These are phyloP conservation scores for Penicillium diatomitis DNA, from an alignment of 495 filamentous ascomycete genomes.

Conservation along the genomic window DNA sequence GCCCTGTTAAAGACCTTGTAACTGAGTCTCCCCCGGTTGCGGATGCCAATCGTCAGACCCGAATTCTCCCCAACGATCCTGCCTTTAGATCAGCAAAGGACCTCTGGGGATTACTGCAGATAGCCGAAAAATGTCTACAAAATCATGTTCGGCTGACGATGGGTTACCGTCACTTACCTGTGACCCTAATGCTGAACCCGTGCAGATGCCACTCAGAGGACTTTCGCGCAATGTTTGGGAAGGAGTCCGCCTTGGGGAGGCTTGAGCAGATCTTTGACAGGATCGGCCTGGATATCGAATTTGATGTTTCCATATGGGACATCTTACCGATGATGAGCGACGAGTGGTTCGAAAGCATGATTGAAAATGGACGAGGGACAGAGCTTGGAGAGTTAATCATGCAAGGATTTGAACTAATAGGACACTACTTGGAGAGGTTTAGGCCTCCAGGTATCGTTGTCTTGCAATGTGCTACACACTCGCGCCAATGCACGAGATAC, in stretches of 20 bases:
- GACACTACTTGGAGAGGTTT: neutral
- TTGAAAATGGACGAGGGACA: neutral
- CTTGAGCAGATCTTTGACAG: neutral
- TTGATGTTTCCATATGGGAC: slow-evolving; percentile 1
- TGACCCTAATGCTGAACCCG: neutral
- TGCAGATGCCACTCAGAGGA: neutral
- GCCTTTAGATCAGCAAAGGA: neutral
- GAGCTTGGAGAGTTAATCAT: neutral
- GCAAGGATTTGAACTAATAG: neutral
- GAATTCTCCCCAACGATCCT: neutral
- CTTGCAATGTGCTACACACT: neutral
- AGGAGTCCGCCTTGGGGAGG: neutral
- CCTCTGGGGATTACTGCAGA: neutral
- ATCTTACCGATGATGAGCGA: slow-evolving; percentile 1
- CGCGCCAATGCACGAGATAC: neutral
- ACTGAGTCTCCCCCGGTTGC: neutral
- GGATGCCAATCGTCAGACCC: neutral
- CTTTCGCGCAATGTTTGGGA: neutral
- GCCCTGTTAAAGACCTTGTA: neutral
- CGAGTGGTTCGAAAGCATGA: neutral
- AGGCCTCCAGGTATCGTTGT: neutral
- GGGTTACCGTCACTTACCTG: neutral
- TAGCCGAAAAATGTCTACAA: neutral
- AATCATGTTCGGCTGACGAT: neutral
- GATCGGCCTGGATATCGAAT: neutral